Evolutionary conservation across 2,329 filamentous ascomycete genomes (phyloP).

Genomic region (Aspergillus sergii): DNA sequence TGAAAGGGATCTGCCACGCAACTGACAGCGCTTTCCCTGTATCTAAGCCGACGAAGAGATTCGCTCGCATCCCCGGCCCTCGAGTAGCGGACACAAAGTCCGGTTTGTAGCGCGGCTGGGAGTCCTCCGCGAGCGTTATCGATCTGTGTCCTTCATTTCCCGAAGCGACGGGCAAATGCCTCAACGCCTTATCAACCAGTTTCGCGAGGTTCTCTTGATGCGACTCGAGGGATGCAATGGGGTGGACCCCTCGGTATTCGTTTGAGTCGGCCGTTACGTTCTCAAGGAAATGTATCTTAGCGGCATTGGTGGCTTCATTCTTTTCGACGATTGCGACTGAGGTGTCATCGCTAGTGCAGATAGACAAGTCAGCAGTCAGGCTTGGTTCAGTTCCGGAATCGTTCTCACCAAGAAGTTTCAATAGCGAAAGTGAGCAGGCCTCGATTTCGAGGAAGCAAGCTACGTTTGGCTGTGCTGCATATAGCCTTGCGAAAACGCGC

Average conservation of each 20-base stretch:
- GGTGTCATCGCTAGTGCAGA: slow-evolving; percentile 73
- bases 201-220: slow-evolving; percentile 72
- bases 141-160: slow-evolving; percentile 14
- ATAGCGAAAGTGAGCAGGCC: slow-evolving; percentile 49
- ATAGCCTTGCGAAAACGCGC: slow-evolving; percentile 24
- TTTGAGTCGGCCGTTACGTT: slow-evolving; percentile 81
- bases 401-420: slow-evolving; percentile 48
- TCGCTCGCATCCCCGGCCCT: slow-evolving; percentile 84
- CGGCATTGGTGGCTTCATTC: slow-evolving; percentile 32
- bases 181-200: slow-evolving; percentile 68
- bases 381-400: neutral
- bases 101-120: slow-evolving; percentile 54
- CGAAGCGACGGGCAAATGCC: slow-evolving; percentile 51
- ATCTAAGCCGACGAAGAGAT: slow-evolving; percentile 76
- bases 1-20: slow-evolving; percentile 78
- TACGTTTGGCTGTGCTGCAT: slow-evolving; percentile 9
- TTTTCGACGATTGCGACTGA: slow-evolving; percentile 80
- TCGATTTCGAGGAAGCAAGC: slow-evolving; percentile 16
- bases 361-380: neutral
- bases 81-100: slow-evolving; percentile 89
- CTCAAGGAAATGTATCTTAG: slow-evolving; percentile 73
- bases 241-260: slow-evolving; percentile 76
- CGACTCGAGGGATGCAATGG: slow-evolving; percentile 71
- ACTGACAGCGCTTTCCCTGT: slow-evolving; percentile 84
- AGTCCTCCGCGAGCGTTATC: slow-evolving; percentile 25